A percentile compares a stretch with the other conserved stretches of the same genome.
phyloP scores from a whole-genome alignment of 805 yeast genomes.

The Peterozyma toletana region DNA sequence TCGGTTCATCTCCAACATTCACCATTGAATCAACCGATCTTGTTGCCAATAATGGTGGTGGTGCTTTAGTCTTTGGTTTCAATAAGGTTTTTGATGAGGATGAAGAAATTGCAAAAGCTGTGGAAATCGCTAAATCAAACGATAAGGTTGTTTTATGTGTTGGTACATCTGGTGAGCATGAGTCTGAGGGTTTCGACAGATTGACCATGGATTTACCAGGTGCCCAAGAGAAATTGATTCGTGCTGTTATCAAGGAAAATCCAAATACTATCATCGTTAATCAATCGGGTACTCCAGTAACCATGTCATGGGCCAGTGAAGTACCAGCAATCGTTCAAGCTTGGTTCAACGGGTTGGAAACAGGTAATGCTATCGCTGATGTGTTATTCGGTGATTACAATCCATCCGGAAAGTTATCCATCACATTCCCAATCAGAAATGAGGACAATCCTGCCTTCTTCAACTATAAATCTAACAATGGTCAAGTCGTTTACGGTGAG shows the following conservation, averaged over 20 bases:
- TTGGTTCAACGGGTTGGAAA: slow-evolving; percentile 52
- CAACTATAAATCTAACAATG: slow-evolving; percentile 43
- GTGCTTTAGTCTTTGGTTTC: slow-evolving; percentile 26
- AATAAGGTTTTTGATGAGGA: slow-evolving; percentile 20
- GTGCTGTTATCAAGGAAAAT: slow-evolving; percentile 36
- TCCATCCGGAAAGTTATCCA: slow-evolving; percentile 53
- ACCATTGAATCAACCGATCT: slow-evolving; percentile 13
- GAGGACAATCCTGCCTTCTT: slow-evolving; percentile 53
- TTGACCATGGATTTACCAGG: slow-evolving; percentile 43
- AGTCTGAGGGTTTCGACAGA: slow-evolving; percentile 55
- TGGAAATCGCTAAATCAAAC: slow-evolving; percentile 36
- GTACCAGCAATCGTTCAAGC: slow-evolving; percentile 42
- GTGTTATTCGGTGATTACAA: slow-evolving; percentile 51
- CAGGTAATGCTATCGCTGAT: slow-evolving; percentile 54
- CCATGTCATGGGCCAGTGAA: slow-evolving; percentile 42
- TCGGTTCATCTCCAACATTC: slow-evolving; percentile 32
- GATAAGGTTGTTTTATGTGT: slow-evolving; percentile 47
- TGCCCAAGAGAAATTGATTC: slow-evolving; percentile 34
- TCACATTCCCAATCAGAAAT: slow-evolving; percentile 44
- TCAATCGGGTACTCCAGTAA: slow-evolving; percentile 58
- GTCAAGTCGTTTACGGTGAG: slow-evolving; percentile 54
- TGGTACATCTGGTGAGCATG: slow-evolving; percentile 51
- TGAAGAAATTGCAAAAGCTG: slow-evolving; percentile 33
- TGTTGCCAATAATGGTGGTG: slow-evolving; percentile 24
- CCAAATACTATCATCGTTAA: slow-evolving; percentile 45